Percentiles rank a stretch among this genome's conserved stretches.
Evolutionary conservation across 2,329 filamentous ascomycete genomes (phyloP).

Genomic region (Ascochyta clinopodiicola): DNA sequence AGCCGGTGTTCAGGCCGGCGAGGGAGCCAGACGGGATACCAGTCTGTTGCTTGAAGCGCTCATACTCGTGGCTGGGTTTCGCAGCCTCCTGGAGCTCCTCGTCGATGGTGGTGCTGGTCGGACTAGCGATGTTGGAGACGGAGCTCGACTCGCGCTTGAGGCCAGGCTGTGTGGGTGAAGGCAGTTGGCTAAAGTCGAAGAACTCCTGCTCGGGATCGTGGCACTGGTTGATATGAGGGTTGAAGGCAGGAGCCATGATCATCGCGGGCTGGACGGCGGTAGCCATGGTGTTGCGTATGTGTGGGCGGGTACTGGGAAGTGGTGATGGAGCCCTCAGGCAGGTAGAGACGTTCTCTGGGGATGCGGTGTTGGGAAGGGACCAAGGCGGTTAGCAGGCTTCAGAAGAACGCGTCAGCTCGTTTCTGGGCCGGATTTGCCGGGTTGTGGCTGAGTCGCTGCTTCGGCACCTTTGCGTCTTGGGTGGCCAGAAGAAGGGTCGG

Average conservation of each 20-base stretch:
- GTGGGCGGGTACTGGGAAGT: conserved; percentile 18
- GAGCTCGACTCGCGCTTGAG: conserved; percentile 60
- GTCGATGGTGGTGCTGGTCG: conserved; percentile 61
- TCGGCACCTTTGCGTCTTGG: neutral
- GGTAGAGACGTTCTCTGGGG: conserved; percentile 34
- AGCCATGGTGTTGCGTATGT: conserved; percentile 38
- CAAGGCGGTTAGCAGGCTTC: conserved; percentile 39
- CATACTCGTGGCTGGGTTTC: conserved; percentile 92
- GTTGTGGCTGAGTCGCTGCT: conserved; percentile 37
- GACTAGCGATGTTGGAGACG: conserved; percentile 60
- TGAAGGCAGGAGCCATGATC: conserved; percentile 45
- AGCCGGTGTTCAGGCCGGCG: conserved; percentile 73
- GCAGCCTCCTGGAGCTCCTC: conserved; percentile 66
- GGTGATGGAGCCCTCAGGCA: conserved; percentile 33
- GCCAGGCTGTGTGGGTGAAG: conserved; percentile 65
- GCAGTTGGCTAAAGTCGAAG: conserved; percentile 65
- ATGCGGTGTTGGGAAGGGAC: conserved; percentile 29
- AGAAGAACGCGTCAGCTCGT: conserved; percentile 47
- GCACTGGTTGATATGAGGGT: conserved; percentile 44
- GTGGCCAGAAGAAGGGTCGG: neutral
- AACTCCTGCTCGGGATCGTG: conserved; percentile 51
- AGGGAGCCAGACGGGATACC: conserved; percentile 86
- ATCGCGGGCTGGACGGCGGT: conserved; percentile 46
- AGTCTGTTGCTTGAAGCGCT: conserved; percentile 93
- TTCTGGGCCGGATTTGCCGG: conserved; percentile 41